Evolutionary conservation across 768 basidiomycete genomes (phyloP), one percentile per base, ranked within the genome.

Genomic region (Mycena galopus): DNA sequence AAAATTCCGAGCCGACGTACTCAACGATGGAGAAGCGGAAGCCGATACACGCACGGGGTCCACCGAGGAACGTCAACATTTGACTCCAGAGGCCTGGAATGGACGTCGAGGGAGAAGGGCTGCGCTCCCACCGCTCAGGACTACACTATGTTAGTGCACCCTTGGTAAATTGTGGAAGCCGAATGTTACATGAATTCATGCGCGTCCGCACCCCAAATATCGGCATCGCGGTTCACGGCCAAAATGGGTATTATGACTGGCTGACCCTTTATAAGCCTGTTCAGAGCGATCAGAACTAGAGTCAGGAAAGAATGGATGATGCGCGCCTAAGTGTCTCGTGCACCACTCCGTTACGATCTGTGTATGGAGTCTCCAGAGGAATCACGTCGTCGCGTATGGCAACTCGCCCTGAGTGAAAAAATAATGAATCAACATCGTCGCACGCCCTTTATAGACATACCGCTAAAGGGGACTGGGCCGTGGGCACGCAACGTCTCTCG

Each of bases 21-120:
- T 67, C 65, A 39, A 67, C 42, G 33, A 67, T 17, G 4, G 65
- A 67, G n/a, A 67, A 47, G 6, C 65, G 65, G 21, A 25, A 67
- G 29, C 65, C 65, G 33, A 67, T 67, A 12, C 57, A 67, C 30
- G 56, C 65, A 3, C 56, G 56, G n/a, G 65, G 65, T 3, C 65
- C 65, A 33, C 44, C 65, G 1, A 58, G 29, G 57, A 67, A 59
- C 30, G 65, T 58, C 29, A 67, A 21, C 65, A 67, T 67, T 23
- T 67, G 65, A 9, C 65, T n/a, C 65, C 65, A 67, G 25, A 67
- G 7, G 23, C 65, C 65, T 2, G 65, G 56, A 33, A 67, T 58
- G n/a, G 56, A 32, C 21, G 39, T 67, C 42, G 65, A 67, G 32
- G 59, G 33, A 21, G 65, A 11, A 8, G 64, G 51, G 16, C 10